Evolutionary conservation across 2,329 filamentous ascomycete genomes (phyloP).

Genomic region (Pestalotiopsis sp.): DNA sequence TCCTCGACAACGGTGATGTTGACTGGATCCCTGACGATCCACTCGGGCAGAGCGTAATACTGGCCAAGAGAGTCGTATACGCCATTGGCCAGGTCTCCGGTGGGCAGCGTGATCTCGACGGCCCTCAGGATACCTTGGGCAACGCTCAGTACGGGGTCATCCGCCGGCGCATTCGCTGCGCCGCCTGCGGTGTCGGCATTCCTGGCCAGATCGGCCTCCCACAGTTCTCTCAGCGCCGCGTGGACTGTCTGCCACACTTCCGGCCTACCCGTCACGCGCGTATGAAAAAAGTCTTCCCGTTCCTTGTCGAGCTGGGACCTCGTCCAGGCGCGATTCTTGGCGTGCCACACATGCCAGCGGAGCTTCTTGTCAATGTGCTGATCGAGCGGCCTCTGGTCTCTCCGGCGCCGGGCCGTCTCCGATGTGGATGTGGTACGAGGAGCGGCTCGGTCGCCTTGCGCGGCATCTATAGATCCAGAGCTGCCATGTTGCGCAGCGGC

Average conservation of each 20-base stretch:
- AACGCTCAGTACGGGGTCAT: slow-evolving; percentile 51
- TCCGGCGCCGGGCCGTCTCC: slow-evolving; percentile 29
- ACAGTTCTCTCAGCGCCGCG: slow-evolving; percentile 67
- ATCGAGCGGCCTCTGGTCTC: slow-evolving; percentile 45
- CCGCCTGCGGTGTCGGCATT: slow-evolving; percentile 35
- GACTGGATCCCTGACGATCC: slow-evolving; percentile 66
- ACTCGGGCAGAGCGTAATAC: slow-evolving; percentile 68
- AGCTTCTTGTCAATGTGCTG: slow-evolving; percentile 73
- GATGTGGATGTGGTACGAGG: slow-evolving; percentile 12
- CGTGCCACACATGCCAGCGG: slow-evolving; percentile 64
- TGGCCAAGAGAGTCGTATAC: slow-evolving; percentile 71
- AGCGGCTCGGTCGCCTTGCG: slow-evolving; percentile 16
- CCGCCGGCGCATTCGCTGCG: slow-evolving; percentile 33
- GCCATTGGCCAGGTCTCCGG: slow-evolving; percentile 69
- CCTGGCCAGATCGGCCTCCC: slow-evolving; percentile 45
- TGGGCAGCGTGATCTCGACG: slow-evolving; percentile 72
- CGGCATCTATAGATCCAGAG: slow-evolving; percentile 20
- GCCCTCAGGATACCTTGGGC: slow-evolving; percentile 82
- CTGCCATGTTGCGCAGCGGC: slow-evolving; percentile 29
- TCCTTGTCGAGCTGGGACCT: slow-evolving; percentile 67
- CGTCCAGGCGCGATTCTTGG: slow-evolving; percentile 67
- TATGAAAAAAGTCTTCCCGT: slow-evolving; percentile 86
- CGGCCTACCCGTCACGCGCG: slow-evolving; percentile 71
- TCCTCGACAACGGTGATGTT: slow-evolving; percentile 44
- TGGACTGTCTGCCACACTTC: slow-evolving; percentile 82